These are phyloP conservation scores for Ganoderma lingzhi DNA, from an alignment of 1,284 basidiomycete genomes.

Conservation along the genomic window DNA sequence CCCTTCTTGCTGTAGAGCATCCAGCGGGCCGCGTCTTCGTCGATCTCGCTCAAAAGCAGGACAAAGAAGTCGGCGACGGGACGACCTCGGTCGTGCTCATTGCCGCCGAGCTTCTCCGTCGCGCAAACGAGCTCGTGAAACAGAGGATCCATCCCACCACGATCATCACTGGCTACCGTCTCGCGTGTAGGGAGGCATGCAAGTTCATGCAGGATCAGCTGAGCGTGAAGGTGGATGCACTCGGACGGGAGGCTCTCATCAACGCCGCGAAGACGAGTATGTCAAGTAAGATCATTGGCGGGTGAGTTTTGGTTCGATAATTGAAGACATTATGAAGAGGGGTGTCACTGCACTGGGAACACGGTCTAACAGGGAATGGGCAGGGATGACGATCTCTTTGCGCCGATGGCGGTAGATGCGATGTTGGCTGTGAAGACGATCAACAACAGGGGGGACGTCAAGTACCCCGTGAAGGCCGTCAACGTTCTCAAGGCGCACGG, in stretches of 20 bases:
- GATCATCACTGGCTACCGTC: conserved; percentile 97
- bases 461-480: conserved; percentile 99
- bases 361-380: conserved; percentile 1
- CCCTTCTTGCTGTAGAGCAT: conserved; percentile 91
- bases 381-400: conserved; percentile 96
- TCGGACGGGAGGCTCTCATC: conserved; percentile 92
- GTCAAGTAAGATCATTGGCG: conserved; percentile 98
- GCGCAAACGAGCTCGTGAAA: conserved; percentile 98
- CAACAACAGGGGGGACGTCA: conserved; percentile 95
- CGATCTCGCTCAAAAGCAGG: conserved; percentile 98
- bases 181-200: conserved; percentile 97
- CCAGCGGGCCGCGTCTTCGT: conserved; percentile 97
- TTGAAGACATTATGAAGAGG: not conserved
- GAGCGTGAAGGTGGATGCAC: conserved; percentile 91
- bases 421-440: conserved; percentile 98
- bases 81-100: conserved; percentile 99
- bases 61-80: conserved; percentile 99
- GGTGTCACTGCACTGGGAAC: not conserved
- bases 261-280: conserved; percentile 99
- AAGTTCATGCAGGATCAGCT: conserved; percentile 99
- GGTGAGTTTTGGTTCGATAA: conserved; percentile 60
- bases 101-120: conserved; percentile 93
- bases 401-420: conserved; percentile 98
- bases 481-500: conserved; percentile 99
- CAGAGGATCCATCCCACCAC: conserved; percentile 99